Percentiles rank a stretch among this genome's conserved stretches.
Evolutionary conservation across 495 filamentous ascomycete genomes (phyloP).

Genomic region (Penicillium alfredii): DNA sequence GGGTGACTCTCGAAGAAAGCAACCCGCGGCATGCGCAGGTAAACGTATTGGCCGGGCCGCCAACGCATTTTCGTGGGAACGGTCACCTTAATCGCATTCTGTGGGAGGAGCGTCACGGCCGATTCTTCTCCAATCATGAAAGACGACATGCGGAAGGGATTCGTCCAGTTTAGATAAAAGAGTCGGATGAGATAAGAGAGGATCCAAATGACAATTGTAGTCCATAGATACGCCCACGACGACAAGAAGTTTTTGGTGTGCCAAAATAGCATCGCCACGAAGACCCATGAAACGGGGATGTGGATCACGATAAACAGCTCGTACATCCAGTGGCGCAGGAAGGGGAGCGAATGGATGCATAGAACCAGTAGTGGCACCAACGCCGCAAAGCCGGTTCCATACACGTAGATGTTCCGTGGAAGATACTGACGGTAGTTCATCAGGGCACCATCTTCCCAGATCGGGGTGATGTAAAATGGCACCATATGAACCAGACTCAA

Average conservation of each 20-base stretch:
- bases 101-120: constrained; percentile 77
- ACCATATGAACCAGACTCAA: constrained; percentile 76
- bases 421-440: constrained; percentile 61
- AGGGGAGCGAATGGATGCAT: constrained; percentile 73
- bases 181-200: constrained; percentile 59
- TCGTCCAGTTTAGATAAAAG: constrained; percentile 79
- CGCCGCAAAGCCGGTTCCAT: constrained; percentile 85
- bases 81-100: constrained; percentile 89
- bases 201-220: constrained; percentile 74
- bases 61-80: constrained; percentile 89
- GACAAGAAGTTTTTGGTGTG: constrained; percentile 88
- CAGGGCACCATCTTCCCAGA: constrained; percentile 72
- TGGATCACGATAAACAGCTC: constrained; percentile 81
- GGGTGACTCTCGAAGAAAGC: constrained; percentile 88
- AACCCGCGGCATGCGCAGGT: constrained; percentile 87
- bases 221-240: constrained; percentile 86
- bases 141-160: constrained; percentile 64
- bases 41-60: constrained; percentile 92
- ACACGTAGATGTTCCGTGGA: constrained; percentile 56
- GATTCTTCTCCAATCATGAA: constrained; percentile 86
- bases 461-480: constrained; percentile 83
- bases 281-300: constrained; percentile 72
- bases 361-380: constrained; percentile 75
- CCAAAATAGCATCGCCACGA: constrained; percentile 87
- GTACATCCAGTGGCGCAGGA: constrained; percentile 60